Evolutionary conservation across 331 rosid species (phyloP), one percentile per base, ranked within the genome.

Genomic region (Quercus phellos): DNA sequence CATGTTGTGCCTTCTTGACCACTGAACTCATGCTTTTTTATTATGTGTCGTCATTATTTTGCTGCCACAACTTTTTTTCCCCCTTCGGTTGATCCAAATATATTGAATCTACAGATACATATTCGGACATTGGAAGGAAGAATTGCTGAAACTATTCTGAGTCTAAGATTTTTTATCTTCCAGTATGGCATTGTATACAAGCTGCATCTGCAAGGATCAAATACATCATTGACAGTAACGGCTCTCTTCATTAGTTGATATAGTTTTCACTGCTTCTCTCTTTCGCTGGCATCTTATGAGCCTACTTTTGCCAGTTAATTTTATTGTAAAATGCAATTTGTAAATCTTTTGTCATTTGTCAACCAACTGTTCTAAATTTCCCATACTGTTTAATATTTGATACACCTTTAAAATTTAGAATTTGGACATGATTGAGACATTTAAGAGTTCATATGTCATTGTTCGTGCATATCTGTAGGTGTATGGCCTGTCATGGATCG

Each of bases 111-210:
- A 74, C 93, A 94, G 99, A 88, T 86, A 30, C 99, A 92, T 80
- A 92, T 94, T 82, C 85, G 92, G 80, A 92, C 89, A 29, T 32
- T 94, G 4, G 84, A 87, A 72, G 94, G 97, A 60, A 89, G 99
- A 83, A 86, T 94, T 75, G 93, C 84, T 0, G 99, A 92, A 90
- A 92, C 98, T 21, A 87, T 94, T 80, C 79, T 94, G 84, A 90
- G 97, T 82, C 84, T 94, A 35, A 86, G 99, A 89, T 94, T 94
- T 90, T 94, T 94, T 73, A 86, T 94, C 77, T 94, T 94, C 84
- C 99, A 94, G 70, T 94, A 92, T 84, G 99, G 99, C 61, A 85
- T 94, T 81, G 94, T 94, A 17, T 94, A 94, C 90, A 90, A 90
- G 86, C 94, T 94, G 73, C 4, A 90, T 29, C 68, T 92, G 74